These are phyloP conservation scores for Pestalotiopsis sp. DNA, from an alignment of 2,329 filamentous ascomycete genomes.

Conservation along the genomic window DNA sequence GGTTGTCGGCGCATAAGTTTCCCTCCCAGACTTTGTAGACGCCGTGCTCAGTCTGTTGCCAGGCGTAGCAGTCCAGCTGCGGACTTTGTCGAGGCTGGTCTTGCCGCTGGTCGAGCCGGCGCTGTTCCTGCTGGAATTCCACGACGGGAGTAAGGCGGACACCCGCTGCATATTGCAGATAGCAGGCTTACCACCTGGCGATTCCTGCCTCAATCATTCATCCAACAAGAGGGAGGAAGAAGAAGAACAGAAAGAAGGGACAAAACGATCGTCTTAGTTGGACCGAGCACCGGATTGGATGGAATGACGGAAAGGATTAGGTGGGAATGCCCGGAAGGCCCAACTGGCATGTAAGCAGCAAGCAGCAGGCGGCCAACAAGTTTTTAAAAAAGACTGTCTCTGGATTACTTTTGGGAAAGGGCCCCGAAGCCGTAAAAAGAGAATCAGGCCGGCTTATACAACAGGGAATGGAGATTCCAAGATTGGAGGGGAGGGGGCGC, in stretches of 20 bases:
- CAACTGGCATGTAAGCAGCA: neutral
- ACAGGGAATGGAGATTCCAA: slow-evolving; percentile 8
- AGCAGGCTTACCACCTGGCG: slow-evolving; percentile 18
- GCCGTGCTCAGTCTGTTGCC: slow-evolving; percentile 68
- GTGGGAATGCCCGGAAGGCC: neutral
- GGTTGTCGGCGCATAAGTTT: slow-evolving; percentile 84
- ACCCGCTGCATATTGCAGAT: slow-evolving; percentile 47
- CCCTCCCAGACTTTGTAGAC: slow-evolving; percentile 60
- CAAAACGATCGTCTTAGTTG: neutral
- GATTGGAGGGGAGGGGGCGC: slow-evolving; percentile 8
- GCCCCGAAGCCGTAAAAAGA: slow-evolving; percentile 1
- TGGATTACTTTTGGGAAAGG: neutral
- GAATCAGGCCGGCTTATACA: neutral
- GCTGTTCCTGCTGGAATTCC: slow-evolving; percentile 37
- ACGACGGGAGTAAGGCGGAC: slow-evolving; percentile 45
- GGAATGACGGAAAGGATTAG: neutral
- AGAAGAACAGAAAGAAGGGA: neutral
- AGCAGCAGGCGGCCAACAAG: neutral
- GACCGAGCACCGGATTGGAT: neutral
- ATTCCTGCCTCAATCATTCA: slow-evolving; percentile 5
- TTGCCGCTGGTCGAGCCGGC: slow-evolving; percentile 26
- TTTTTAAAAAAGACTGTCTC: neutral
- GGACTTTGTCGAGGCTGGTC: slow-evolving; percentile 39
- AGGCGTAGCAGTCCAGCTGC: slow-evolving; percentile 56
- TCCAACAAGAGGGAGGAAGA: neutral